Evolutionary conservation across 2,329 filamentous ascomycete species (phyloP).

Genomic region (Fusarium sp.): DNA sequence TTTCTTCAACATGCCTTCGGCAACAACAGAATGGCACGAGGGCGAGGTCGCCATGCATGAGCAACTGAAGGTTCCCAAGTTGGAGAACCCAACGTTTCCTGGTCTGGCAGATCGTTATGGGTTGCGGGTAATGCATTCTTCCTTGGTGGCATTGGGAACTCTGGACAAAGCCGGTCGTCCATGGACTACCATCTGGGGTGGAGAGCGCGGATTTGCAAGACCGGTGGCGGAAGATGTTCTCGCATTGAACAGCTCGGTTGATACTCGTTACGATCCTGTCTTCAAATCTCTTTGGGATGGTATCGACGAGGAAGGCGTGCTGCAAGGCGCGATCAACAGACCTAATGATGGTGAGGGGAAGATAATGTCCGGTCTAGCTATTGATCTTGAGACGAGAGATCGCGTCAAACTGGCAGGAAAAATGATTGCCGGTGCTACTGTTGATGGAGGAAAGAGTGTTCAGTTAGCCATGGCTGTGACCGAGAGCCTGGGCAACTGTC

Average conservation of each 20-base stretch:
- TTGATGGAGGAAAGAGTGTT: slow-evolving; percentile 50
- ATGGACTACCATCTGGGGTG: slow-evolving; percentile 86
- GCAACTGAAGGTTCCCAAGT: slow-evolving; percentile 66
- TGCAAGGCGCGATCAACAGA: slow-evolving; percentile 47
- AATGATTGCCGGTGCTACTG: slow-evolving; percentile 72
- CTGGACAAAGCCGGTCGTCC: slow-evolving; percentile 72
- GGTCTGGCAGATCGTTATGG: slow-evolving; percentile 71
- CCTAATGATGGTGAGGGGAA: slow-evolving; percentile 55
- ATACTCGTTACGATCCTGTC: slow-evolving; percentile 75
- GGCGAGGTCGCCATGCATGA: slow-evolving; percentile 75
- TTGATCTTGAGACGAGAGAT: slow-evolving; percentile 64
- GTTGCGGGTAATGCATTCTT: slow-evolving; percentile 68
- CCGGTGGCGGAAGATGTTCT: slow-evolving; percentile 72
- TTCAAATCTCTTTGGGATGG: slow-evolving; percentile 69
- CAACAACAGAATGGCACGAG: slow-evolving; percentile 63
- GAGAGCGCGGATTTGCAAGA: slow-evolving; percentile 73
- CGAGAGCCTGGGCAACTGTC: slow-evolving; percentile 83
- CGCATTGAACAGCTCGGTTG: slow-evolving; percentile 70
- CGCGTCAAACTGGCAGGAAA: slow-evolving; percentile 79
- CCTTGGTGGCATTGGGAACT: slow-evolving; percentile 78
- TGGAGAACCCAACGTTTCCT: slow-evolving; percentile 73
- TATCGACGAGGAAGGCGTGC: slow-evolving; percentile 54
- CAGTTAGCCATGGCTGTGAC: slow-evolving; percentile 75
- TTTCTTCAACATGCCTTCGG: slow-evolving; percentile 44
- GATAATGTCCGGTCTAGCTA: slow-evolving; percentile 64